phyloP scores from a whole-genome alignment of 2,329 filamentous ascomycete genomes.

The Colletotrichum sp. region DNA sequence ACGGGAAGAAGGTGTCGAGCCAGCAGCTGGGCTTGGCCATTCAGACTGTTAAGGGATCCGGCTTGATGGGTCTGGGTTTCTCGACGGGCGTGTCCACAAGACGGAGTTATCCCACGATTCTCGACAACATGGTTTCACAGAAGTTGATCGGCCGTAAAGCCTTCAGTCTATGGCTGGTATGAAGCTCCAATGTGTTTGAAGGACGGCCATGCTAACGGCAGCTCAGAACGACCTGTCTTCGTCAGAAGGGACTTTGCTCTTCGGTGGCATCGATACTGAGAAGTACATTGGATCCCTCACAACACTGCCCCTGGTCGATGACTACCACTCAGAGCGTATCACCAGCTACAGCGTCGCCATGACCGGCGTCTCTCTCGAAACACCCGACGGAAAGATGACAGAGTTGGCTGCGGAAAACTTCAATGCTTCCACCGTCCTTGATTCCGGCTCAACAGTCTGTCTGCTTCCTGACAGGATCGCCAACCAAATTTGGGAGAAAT shows the following conservation, averaged over 20 bases:
- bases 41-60: constrained; percentile 52
- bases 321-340: constrained; percentile 39
- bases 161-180: constrained; percentile 70
- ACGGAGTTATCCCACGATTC: constrained; percentile 59
- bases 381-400: constrained; percentile 26
- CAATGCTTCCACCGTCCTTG: constrained; percentile 64
- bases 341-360: constrained; percentile 45
- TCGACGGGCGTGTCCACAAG: constrained; percentile 51
- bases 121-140: constrained; percentile 67
- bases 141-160: constrained; percentile 66
- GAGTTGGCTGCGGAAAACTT: constrained; percentile 37
- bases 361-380: constrained; percentile 36
- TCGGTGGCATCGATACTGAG: constrained; percentile 74
- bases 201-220: constrained; percentile 32
- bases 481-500: constrained; percentile 58
- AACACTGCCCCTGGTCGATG: constrained; percentile 60
- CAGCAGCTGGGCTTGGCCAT: constrained; percentile 62
- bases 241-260: constrained; percentile 70
- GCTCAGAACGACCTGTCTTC: constrained; percentile 47
- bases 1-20: constrained; percentile 47
- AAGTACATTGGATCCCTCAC: constrained; percentile 67
- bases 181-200: not conserved
- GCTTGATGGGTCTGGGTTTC: constrained; percentile 66
- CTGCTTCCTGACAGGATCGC: constrained; percentile 66
- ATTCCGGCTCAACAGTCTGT: constrained; percentile 71